Conservation (phyloP, 2,329 filamentous ascomycete genomes). For the Sclerotinia nivalis region DNA sequence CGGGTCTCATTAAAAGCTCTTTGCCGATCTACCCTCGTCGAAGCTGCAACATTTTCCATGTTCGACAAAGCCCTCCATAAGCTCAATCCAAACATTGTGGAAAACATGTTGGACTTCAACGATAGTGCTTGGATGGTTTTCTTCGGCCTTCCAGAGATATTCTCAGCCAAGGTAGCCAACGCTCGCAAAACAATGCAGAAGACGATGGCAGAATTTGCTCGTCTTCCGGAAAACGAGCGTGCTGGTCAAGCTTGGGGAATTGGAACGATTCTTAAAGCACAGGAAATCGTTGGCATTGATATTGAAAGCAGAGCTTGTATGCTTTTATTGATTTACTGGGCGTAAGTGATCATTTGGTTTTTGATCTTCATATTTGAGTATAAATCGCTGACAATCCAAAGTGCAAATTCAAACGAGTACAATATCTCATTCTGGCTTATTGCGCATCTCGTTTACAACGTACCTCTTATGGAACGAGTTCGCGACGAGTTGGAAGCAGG, state of each 20-base stretch:
- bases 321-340: slow-evolving; percentile 17
- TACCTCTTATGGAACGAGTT: slow-evolving; percentile 11
- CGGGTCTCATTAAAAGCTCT: slow-evolving; percentile 8
- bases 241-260: slow-evolving; percentile 13
- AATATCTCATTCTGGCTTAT: slow-evolving; percentile 25
- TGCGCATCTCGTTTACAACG: slow-evolving; percentile 6
- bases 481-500: slow-evolving; percentile 2
- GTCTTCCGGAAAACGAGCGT: slow-evolving; percentile 9
- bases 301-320: slow-evolving; percentile 12
- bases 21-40: slow-evolving; percentile 11
- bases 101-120: slow-evolving; percentile 16
- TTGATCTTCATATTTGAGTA: neutral
- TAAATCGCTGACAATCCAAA: neutral
- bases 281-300: slow-evolving; percentile 15
- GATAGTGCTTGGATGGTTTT: slow-evolving; percentile 17
- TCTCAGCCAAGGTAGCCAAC: slow-evolving; percentile 18
- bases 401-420: slow-evolving; percentile 24
- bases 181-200: slow-evolving; percentile 7
- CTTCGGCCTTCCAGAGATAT: slow-evolving; percentile 19
- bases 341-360: slow-evolving; percentile 4
- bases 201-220: slow-evolving; percentile 12
- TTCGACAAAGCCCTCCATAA: slow-evolving; percentile 11
- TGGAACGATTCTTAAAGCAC: neutral
- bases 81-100: slow-evolving; percentile 16
- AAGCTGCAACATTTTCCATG: slow-evolving; percentile 21